Evolutionary conservation across 306 rosid species (phyloP), one percentile per base, ranked within the genome.

Genomic region (Cicer pinnatifidum): DNA sequence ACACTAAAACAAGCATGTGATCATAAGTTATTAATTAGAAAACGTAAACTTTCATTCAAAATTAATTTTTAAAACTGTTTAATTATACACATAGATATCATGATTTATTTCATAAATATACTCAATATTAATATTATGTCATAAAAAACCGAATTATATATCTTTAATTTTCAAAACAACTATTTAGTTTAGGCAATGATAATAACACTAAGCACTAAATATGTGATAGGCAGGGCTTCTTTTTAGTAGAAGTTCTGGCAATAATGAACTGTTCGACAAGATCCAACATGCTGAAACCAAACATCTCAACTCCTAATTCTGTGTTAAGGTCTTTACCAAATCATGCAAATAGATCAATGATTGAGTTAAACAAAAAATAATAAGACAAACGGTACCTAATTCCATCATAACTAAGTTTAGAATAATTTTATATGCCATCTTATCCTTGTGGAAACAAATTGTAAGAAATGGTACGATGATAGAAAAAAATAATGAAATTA

Each of bases 221-320:
- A 11, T 33, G 17, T 37, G 45, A 28, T 38, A 12, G 46, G 15
- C 69, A 71, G 19, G 62, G 77, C 20, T 68, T 68, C 51, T 50
- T 68, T 67, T 19, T 67, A 35, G 13, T 56, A 45, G 13, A 57
- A 57, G 60, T 11, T 15, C 68, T 6, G 51, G 28, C 60, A 67
- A 77, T 38, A 61, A 61, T 61, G 45, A 61, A 61, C 28, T 8
- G 20, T 67, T 66, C 8, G 71, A 80, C 66, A 73, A 67, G 65
- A 74, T 74, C 83, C 59, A 59, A 73, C 79, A 67, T 67, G 9
- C 52, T 58, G 59, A 67, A 80, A 67, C 75, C 71, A 39, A 58
- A 48, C 44, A 58, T 23, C 66, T 40, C 7, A 45, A 11, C 68
- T 45, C 65, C 58, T 47, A 67, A 73, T 58, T 67, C 62, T 45